These are phyloP conservation scores for Boletus fagicola DNA, from an alignment of 768 basidiomycete genomes.

Conservation along the genomic window DNA sequence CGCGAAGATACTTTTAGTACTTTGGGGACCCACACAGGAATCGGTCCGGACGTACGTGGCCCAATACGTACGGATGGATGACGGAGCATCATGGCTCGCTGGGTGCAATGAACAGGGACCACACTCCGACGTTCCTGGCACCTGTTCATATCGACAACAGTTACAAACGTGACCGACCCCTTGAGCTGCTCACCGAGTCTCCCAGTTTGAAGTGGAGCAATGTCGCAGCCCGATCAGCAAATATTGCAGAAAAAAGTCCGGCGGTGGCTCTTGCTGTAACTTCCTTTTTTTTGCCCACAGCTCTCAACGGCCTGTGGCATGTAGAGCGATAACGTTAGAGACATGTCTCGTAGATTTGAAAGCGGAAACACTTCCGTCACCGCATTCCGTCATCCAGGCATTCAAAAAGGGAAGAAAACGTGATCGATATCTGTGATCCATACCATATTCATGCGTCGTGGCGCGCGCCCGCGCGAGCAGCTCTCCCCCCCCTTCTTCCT, in stretches of 20 bases:
- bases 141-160: not conserved
- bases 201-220: not conserved
- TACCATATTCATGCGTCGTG: not conserved
- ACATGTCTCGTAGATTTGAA: not conserved
- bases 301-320: not conserved
- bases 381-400: conserved; percentile 18
- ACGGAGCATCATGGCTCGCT: not conserved
- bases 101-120: not conserved
- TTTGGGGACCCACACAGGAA: conserved; percentile 1
- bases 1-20: not conserved
- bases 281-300: not conserved
- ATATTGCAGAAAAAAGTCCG: not conserved
- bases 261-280: not conserved
- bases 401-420: conserved; percentile 2
- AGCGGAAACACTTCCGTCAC: conserved; percentile 6
- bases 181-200: not conserved
- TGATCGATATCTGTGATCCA: conserved; percentile 16
- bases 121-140: conserved; percentile 13
- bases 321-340: not conserved
- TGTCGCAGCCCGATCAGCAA: not conserved
- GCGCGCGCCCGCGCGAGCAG: not conserved
- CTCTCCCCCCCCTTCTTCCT: not conserved
- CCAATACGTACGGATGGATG: not conserved
- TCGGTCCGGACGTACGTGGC: conserved; percentile 9
- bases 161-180: not conserved